Base-by-base conservation (phyloP, 2,329 filamentous ascomycete species). In the Colletotrichum cuscutae region DNA sequence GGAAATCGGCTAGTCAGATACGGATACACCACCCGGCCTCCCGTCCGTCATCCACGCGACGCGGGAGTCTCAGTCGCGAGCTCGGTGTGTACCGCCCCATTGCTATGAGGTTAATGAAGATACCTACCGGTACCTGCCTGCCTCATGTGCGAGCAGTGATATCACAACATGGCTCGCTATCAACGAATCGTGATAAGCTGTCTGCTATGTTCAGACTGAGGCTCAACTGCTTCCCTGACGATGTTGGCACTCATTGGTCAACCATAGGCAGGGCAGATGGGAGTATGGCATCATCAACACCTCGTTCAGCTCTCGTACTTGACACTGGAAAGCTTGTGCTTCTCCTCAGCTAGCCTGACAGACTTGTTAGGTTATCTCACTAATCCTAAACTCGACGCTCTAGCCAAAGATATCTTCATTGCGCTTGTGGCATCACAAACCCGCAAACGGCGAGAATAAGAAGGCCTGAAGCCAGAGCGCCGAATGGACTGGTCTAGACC, bases 401-500 rank as follows among this genome's bases (percentile, higher is more conserved):
- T 65, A 24, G 4, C 28, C 22, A 22, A 46, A 28, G 15, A 57
- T 19, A 57, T 49, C 22, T 2, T 28, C 28, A 11, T 35, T 37
- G 28, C 49, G 28, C 60, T 57, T 54, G 35, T 37, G 30, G 22
- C 54, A 52, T 72, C 35, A 60, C 42, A 49, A 49, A 32, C 15
- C 30, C 35, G 59, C 70, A 52, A 60, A 54, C 62, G 42, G 42
- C 15, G 53, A 52, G n/a, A 56, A 54, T 26, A 52, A 28, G 26
- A 54, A 15, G n/a, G 60, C 26, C 59, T n/a, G 5, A n/a, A 49
- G 42, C 42, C 19, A 49, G 24, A 32, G 32, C n/a, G 53, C 35
- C 54, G 13, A 32, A 57, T 65, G 46, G 70, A 57, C n/a, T 53
- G 66, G 54, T 72, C 70, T 13, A 70, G 70, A 57, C 52, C 42